Base-by-base conservation (phyloP, 1,284 basidiomycete species). In the Puccinia hordei region DNA sequence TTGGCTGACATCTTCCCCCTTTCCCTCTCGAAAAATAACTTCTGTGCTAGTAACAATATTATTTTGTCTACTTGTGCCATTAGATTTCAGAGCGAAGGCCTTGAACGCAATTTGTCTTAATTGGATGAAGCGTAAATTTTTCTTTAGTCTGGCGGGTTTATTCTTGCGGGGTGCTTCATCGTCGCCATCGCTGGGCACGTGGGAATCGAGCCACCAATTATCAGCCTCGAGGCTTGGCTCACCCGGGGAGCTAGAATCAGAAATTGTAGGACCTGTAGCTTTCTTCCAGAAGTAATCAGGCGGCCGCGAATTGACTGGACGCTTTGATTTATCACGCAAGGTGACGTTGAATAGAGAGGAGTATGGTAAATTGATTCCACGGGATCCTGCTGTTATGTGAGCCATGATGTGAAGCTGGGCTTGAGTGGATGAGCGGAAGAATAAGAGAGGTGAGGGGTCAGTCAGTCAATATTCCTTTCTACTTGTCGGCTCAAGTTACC, bases 271-370 rank as follows among this genome's bases (percentile, higher is more conserved):
- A n/a, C n/a, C 24, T 19, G 41, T 55, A 24, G 78, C 78, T 51
- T 66, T 73, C 9, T 80, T 51, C 78, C 78, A 80, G 38, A 80
- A 80, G 51, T 80, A 73, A 24, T 65, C 55, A 12, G 78, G 41
- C 49, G 77, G 68, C 35, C 77, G n/a, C n/a, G 69, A 53, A 15
- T 55, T 51, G 9, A 35, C 30, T 55, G 19, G 19, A 53, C 69
- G 69, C 46, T 19, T 72, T 38, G 69, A 72, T 51, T 30, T 13
- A 55, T 41, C 49, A 27, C 72, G 57, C 55, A 46, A 35, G 27
- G 24, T 30, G 17, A 61, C 33, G 33, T 73, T 73, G 57, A 73
- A 73, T 27, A 73, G n/a, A n/a, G 57, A 73, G 17, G 72, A 73
- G 57, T 73, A 61, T 24, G 72, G 72, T 38, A 73, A 61, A 22